Evolutionary conservation across 495 filamentous ascomycete species (phyloP), one percentile per base, ranked within the genome.

Genomic region (Hyaloscypha finlandica): DNA sequence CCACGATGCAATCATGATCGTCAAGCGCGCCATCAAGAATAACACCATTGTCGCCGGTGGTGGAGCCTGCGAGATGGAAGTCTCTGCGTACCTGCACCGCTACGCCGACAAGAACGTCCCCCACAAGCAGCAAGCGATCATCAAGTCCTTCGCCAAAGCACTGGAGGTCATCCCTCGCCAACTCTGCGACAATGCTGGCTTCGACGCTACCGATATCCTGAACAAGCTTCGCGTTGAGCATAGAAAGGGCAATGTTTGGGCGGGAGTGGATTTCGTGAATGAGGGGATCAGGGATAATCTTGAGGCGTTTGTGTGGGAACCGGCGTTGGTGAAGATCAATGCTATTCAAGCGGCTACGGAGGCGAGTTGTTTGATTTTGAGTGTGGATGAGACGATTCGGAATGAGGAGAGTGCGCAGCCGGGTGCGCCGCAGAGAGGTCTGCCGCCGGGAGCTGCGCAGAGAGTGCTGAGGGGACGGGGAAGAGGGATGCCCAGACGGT

Each of bases 1-100:
- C 65, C 95, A 99, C 79, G 95, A 99, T 75, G 95, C 94, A 52
- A 97, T 99, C 81, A 99, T 99, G 95, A 95, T 99, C 70, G 95
- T 99, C 69, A 97, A 97, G 84, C 93, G 96, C 57, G 92, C 94
- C 32, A 91, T 97, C 75, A 90, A 91, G 81, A 94, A 98, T 80
- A 88, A 89, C 68, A 91, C 86, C 71, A 97, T 99, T 72, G 95
- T 99, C 37, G 95, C 94, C 31, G 95, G 95, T 66, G 95, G 95
- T 70, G 95, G 95, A 73, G 94, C 95, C 16, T 88, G 85, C 75
- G 95, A 99, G 84, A 97, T 99, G 94, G 95, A 97, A 80, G 77
- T 98, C 58, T 97, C 93, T 6, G 89, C 92, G 58, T 93, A 96
- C 79, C 86, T 99, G 69, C 93, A 96, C 81, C 84, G 88, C 65